phyloP scores from a whole-genome alignment of 768 basidiomycete species.

The Psilocybe cubensis region DNA sequence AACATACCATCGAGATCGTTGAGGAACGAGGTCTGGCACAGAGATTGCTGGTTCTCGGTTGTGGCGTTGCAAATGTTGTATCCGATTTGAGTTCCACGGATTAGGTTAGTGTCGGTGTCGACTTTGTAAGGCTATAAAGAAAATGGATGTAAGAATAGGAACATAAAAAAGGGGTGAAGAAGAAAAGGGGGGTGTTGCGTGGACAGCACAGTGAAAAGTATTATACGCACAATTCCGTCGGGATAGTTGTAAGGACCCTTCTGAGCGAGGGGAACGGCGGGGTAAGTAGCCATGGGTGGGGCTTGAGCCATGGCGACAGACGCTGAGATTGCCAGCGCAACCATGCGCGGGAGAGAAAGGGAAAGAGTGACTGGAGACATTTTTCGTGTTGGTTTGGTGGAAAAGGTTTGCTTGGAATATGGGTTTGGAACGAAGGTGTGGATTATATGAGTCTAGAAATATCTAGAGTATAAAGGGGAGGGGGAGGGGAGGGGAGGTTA shows the following conservation, averaged over 20 bases:
- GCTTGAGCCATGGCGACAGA: neutral
- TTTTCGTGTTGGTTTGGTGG: neutral
- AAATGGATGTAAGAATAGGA: neutral
- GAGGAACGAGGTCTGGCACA: constrained; percentile 63
- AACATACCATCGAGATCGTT: constrained; percentile 51
- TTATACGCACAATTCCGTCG: constrained; percentile 37
- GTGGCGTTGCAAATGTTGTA: constrained; percentile 73
- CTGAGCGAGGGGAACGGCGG: constrained; percentile 41
- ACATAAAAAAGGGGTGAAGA: constrained; percentile 35
- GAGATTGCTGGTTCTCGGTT: constrained; percentile 61
- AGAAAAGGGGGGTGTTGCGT: too few relatives aligned
- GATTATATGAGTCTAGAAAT: neutral
- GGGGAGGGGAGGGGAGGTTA: neutral
- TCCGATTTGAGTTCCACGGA: constrained; percentile 54
- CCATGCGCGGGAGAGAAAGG: neutral
- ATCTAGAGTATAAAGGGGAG: neutral
- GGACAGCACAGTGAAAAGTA: constrained; percentile 1
- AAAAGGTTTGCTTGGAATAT: too few relatives aligned
- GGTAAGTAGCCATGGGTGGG: constrained; percentile 27
- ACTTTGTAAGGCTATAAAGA: constrained; percentile 36
- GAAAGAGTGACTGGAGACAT: constrained; percentile 1
- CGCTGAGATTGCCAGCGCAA: neutral
- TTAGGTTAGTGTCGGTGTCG: constrained; percentile 36
- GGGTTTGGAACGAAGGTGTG: neutral
- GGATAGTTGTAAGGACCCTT: constrained; percentile 45